Evolutionary conservation across 192 early-diverging fungal genomes (phyloP).

Genomic region (Umbelopsis isabellina): DNA sequence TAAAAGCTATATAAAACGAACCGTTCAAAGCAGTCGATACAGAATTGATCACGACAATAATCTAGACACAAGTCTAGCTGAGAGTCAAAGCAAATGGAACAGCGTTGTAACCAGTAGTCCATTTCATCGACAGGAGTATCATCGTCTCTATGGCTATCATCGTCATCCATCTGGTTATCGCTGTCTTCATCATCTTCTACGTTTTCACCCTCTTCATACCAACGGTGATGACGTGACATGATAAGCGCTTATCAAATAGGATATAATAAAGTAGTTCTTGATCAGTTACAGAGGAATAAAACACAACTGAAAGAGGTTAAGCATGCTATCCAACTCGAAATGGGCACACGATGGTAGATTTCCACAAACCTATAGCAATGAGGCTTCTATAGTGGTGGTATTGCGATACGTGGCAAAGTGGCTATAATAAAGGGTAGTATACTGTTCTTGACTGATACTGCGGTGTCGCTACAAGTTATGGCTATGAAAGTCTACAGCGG

Average conservation of each 20-base stretch:
- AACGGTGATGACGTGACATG: conserved; percentile 18
- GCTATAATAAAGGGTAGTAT: neutral
- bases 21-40: conserved; percentile 57
- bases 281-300: neutral
- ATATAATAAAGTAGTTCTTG: conserved; percentile 6
- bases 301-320: conserved; percentile 13
- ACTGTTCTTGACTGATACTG: conserved; percentile 1
- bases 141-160: conserved; percentile 11
- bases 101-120: conserved; percentile 57
- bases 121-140: conserved; percentile 38
- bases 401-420: neutral
- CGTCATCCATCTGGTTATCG: conserved; percentile 18
- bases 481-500: neutral
- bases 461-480: neutral
- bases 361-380: conserved; percentile 22
- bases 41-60: conserved; percentile 59
- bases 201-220: conserved; percentile 20
- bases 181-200: conserved; percentile 16
- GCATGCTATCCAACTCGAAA: conserved; percentile 4
- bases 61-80: conserved; percentile 60
- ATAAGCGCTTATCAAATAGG: conserved; percentile 19
- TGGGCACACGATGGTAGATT: conserved; percentile 19
- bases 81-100: conserved; percentile 64
- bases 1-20: conserved; percentile 20
- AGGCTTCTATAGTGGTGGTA: neutral